phyloP scores from a whole-genome alignment of 2,329 filamentous ascomycete genomes.

The Monilinia fructicola region DNA sequence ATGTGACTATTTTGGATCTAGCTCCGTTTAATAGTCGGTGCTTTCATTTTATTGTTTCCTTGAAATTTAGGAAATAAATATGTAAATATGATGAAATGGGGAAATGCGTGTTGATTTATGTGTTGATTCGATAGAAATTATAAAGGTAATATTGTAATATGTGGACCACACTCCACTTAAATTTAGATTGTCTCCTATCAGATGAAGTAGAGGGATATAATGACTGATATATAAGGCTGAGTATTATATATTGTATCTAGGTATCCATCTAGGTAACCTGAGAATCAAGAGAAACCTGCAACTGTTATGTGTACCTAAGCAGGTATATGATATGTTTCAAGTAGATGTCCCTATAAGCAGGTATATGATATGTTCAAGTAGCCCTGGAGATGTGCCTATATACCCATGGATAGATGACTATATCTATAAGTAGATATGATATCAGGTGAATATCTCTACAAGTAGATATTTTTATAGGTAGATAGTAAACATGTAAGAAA shows the following conservation, averaged over 20 bases:
- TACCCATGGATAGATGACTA: too few relatives aligned
- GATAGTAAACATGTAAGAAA: too few relatives aligned
- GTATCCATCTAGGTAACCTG: too few relatives aligned
- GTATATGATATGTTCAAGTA: too few relatives aligned
- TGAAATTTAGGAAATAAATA: conserved; percentile 1
- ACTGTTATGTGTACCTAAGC: too few relatives aligned
- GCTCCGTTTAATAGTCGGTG: conserved; percentile 22
- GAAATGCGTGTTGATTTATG: neutral
- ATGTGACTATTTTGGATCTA: conserved; percentile 9
- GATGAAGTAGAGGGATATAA: neutral
- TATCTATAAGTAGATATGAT: too few relatives aligned
- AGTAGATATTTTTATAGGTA: too few relatives aligned
- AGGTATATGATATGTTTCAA: too few relatives aligned
- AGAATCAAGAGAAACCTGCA: too few relatives aligned
- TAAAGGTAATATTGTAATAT: neutral
- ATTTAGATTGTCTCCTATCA: conserved; percentile 12
- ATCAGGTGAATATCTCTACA: too few relatives aligned
- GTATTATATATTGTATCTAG: neutral
- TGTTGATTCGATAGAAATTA: neutral
- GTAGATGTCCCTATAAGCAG: too few relatives aligned
- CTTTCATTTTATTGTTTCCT: conserved; percentile 7
- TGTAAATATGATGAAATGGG: neutral
- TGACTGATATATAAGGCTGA: conserved; percentile 24
- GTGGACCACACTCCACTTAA: conserved; percentile 9
- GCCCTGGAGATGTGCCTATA: too few relatives aligned